A percentile compares a stretch with the other conserved stretches of the same genome.
These are phyloP conservation scores for Monosporozyma solicola DNA, from an alignment of 805 yeast genomes.

Conservation along the genomic window DNA sequence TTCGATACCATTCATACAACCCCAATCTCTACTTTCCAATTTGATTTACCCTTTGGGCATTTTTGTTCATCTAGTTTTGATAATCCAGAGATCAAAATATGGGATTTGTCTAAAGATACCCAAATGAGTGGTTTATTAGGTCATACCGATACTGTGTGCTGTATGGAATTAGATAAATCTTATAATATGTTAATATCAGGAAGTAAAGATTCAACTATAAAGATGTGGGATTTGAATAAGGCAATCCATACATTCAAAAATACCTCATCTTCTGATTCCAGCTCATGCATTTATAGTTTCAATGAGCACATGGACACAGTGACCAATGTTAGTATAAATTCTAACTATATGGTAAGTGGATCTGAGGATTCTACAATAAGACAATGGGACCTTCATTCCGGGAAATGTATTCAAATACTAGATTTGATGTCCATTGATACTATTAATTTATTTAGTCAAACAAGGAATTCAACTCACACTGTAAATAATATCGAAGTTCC, in stretches of 20 bases:
- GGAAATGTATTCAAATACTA: constrained; percentile 59
- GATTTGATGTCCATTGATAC: constrained; percentile 38
- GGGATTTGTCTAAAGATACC: constrained; percentile 63
- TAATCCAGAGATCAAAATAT: constrained; percentile 71
- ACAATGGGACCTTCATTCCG: constrained; percentile 64
- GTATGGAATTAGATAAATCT: constrained; percentile 48
- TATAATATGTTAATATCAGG: constrained; percentile 41
- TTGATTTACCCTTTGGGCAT: constrained; percentile 67
- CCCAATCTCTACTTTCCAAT: constrained; percentile 49
- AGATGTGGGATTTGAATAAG: constrained; percentile 47
- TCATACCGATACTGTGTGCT: constrained; percentile 48
- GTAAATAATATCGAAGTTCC: constrained; percentile 21
- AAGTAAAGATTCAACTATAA: constrained; percentile 52
- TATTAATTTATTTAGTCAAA: not conserved
- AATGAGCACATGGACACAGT: constrained; percentile 61
- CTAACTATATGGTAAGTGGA: constrained; percentile 52
- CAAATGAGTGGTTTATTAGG: constrained; percentile 48
- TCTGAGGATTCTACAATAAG: constrained; percentile 64
- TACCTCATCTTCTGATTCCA: constrained; percentile 10
- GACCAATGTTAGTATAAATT: constrained; percentile 50
- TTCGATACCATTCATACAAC: constrained; percentile 44
- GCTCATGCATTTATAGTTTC: constrained; percentile 39
- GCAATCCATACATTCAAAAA: constrained; percentile 22
- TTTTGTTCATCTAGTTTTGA: constrained; percentile 62
- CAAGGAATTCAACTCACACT: not conserved